Evolutionary conservation across 169 alveolate genomes (phyloP), one percentile per base, ranked within the genome.

Genomic region (Eimeria acervulina): DNA sequence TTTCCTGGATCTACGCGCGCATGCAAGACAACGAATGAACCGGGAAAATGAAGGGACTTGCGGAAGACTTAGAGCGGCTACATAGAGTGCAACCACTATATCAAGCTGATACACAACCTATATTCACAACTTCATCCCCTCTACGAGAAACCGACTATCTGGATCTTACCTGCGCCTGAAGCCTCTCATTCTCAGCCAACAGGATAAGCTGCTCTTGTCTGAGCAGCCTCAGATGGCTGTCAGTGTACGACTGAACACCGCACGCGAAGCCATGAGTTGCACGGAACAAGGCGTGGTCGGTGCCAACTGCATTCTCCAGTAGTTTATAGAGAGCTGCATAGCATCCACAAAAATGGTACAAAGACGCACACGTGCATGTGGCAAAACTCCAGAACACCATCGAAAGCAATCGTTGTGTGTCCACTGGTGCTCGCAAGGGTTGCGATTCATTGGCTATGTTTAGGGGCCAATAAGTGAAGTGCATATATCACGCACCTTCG

Each of bases 151-250:
- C 28, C 55, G 76, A 5, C 6, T 61, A 26, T 10, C 31, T 8
- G 76, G 28, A 7, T 26, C 95, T 93, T 28, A 97, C 97, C 95
- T 97, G 97, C 15, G 96, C 66, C 40, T 95, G 90, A 59, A 97
- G 97, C 61, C 98, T 33, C 93, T 97, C 98, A 83, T 97, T 97
- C 84, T 97, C 98, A 36, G 98, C 97, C 21, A 97, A 81, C 51
- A 97, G 93, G 8, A 96, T 72, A 40, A 97, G 95, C 80, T 97
- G 98, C 85, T 97, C 98, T 68, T 97, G 98, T n/a, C 98, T 90
- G 17, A 97, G 95, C 55, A 97, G 76, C 85, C 98, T 96, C 63
- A 97, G 95, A 51, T 97, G 98, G 51, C 96, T 81, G 74, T 97
- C 98, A 38, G 90, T 51, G 92, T 55, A 80, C 28, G 95, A 8